Base-by-base conservation (phyloP, 495 filamentous ascomycete species). In the Tirmania nivea region DNA sequence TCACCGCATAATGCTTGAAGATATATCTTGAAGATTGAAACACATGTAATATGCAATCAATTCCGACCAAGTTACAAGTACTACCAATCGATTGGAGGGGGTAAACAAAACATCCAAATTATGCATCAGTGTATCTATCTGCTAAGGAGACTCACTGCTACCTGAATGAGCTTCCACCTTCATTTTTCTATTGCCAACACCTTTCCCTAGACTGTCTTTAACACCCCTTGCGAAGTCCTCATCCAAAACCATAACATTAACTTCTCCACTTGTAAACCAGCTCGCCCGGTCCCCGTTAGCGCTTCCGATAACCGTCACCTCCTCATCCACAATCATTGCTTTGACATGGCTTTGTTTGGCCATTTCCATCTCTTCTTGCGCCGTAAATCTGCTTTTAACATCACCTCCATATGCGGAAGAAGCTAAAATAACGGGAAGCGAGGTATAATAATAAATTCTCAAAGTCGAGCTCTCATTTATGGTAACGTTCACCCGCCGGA, bases 241-340 rank as follows among this genome's bases (percentile, higher is more conserved):
- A 10, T 67, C 70, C 25, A 79, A 69, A 52, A 86, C 74, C 21
- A 79, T 69, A 19, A 87, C 66, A 25, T 80, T 81, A n/a, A 84
- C 66, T 66, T 87, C 83, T 66, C 85, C 81, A 57, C 77, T 81
- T 10, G 82, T 84, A 58, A 70, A 84, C 78, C 79, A 85, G 60
- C 78, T 83, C 16, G 83, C 80, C 0, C 81, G 70, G 66, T 87
- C 83, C 70, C 80, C 73, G 59, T 87, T 87, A 34, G 79, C 81
- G 55, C 79, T 84, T 1, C 83, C 83, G 10, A 86, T 68, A 8
- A 87, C 69, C 12, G 73, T 68, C 31, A 75, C 70, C 53, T 73
- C 65, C 7, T 63, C 66, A 63, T 87, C 83, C 6, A 84, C 69
- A 25, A 83, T 66, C 12, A 71, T 74, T 37, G 82, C 65, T 60